Evolutionary conservation across 768 basidiomycete genomes (phyloP).

Genomic region (Hortiboletus flavorubellus): DNA sequence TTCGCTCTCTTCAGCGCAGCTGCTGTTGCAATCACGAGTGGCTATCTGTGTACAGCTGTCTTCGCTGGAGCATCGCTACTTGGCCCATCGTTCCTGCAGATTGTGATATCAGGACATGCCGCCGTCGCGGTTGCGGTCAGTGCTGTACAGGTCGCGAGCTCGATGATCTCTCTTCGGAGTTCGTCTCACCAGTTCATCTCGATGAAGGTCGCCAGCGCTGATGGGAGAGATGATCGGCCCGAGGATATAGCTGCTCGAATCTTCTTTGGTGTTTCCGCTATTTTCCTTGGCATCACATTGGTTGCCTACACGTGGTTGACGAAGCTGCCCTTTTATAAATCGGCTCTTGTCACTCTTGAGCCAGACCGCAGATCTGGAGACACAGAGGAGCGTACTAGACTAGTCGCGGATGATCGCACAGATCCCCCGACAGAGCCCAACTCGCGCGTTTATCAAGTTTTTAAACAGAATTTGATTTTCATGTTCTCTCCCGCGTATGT

Average conservation of each 20-base stretch:
- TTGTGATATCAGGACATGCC: slow-evolving; percentile 80
- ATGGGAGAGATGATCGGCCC: slow-evolving; percentile 39
- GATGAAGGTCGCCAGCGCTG: slow-evolving; percentile 17
- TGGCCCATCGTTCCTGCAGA: slow-evolving; percentile 68
- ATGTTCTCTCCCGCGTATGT: slow-evolving; percentile 73
- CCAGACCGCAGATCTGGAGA: slow-evolving; percentile 24
- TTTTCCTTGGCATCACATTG: slow-evolving; percentile 58
- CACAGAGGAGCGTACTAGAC: slow-evolving; percentile 28
- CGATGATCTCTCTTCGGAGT: slow-evolving; percentile 53
- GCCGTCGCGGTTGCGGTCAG: slow-evolving; percentile 83
- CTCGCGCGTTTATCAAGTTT: slow-evolving; percentile 47
- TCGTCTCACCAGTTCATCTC: slow-evolving; percentile 29
- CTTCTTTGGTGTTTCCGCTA: slow-evolving; percentile 68
- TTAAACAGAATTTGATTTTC: slow-evolving; percentile 62
- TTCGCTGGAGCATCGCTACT: slow-evolving; percentile 81
- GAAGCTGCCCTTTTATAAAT: slow-evolving; percentile 56
- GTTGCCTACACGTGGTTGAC: slow-evolving; percentile 56
- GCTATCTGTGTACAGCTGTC: slow-evolving; percentile 75
- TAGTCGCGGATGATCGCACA: slow-evolving; percentile 34
- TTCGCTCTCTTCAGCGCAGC: slow-evolving; percentile 64
- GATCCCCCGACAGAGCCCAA: slow-evolving; percentile 34
- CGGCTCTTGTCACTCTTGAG: slow-evolving; percentile 49
- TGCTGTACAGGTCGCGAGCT: slow-evolving; percentile 67
- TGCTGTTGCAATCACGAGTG: slow-evolving; percentile 56
- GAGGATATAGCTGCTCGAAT: slow-evolving; percentile 68